Conservation (phyloP, 345 rosid genomes). For the Melastoma malabathricum region DNA sequence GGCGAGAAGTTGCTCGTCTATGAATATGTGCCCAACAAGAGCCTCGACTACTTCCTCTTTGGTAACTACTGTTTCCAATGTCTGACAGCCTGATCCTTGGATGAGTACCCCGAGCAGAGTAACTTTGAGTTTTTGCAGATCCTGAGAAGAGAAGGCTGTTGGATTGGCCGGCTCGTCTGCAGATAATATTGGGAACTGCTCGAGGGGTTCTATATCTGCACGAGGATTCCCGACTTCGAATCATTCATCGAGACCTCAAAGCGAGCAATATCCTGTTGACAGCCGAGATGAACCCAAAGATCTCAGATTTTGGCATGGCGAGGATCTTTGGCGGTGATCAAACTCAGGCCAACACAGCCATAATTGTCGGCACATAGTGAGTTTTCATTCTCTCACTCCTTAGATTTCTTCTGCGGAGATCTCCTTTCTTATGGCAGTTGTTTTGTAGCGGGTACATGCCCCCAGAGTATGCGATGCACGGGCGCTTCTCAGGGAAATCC, state of each 20-base stretch:
- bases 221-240: conserved; percentile 18
- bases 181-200: conserved; percentile 20
- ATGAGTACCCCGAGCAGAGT: not conserved
- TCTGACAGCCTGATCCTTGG: not conserved
- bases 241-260: conserved; percentile 25
- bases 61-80: conserved; percentile 10
- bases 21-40: conserved; percentile 27
- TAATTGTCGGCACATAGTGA: conserved; percentile 17
- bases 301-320: conserved; percentile 32
- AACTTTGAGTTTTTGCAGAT: conserved; percentile 10
- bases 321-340: conserved; percentile 13
- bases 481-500: conserved; percentile 4
- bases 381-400: not conserved
- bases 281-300: conserved; percentile 19
- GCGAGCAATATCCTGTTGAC: conserved; percentile 19
- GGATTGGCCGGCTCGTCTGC: conserved; percentile 15
- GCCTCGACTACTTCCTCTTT: conserved; percentile 17
- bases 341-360: conserved; percentile 9
- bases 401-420: too few relatives aligned
- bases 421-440: too few relatives aligned
- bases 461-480: conserved; percentile 7
- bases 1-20: conserved; percentile 48
- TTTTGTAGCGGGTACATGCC: conserved; percentile 2
- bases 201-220: conserved; percentile 26
- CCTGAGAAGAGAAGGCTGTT: not conserved